Conservation (phyloP, 2,329 filamentous ascomycete genomes). For the Aureobasidium mangrovei region DNA sequence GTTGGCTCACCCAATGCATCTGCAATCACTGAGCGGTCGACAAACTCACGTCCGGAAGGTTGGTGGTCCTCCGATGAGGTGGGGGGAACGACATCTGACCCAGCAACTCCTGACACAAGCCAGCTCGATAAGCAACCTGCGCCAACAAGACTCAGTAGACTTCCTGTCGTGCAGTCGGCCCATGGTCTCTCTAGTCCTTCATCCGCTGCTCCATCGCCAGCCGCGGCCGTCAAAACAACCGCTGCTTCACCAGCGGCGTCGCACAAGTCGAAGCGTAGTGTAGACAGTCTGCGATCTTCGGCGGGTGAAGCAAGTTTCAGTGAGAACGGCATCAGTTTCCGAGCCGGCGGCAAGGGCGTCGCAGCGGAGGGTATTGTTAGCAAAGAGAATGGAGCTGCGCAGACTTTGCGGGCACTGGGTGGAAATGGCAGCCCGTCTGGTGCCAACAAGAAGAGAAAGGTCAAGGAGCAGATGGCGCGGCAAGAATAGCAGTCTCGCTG, state of each 20-base stretch:
- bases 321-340: constrained; percentile 10
- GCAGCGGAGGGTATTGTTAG: constrained; percentile 14
- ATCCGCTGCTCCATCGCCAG: background rate
- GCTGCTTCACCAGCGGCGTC: background rate
- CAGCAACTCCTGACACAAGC: constrained; percentile 9
- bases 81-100: constrained; percentile 11
- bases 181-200: constrained; percentile 1
- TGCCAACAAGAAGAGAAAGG: constrained; percentile 6
- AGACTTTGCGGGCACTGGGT: constrained; percentile 9
- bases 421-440: background rate
- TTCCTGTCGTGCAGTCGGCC: background rate
- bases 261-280: constrained; percentile 13
- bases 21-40: constrained; percentile 9
- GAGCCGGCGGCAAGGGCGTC: constrained; percentile 6
- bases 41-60: constrained; percentile 14
- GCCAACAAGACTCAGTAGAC: background rate
- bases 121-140: background rate
- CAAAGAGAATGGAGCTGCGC: constrained; percentile 2
- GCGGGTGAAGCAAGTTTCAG: constrained; percentile 9
- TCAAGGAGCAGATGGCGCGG: background rate
- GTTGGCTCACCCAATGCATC: constrained; percentile 6
- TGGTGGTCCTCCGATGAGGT: constrained; percentile 14
- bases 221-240: background rate
- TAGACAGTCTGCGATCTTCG: constrained; percentile 15
- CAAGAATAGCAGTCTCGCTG: constrained; percentile 7